Conservation (phyloP, 2,329 filamentous ascomycete genomes). For the Coniella vitis region DNA sequence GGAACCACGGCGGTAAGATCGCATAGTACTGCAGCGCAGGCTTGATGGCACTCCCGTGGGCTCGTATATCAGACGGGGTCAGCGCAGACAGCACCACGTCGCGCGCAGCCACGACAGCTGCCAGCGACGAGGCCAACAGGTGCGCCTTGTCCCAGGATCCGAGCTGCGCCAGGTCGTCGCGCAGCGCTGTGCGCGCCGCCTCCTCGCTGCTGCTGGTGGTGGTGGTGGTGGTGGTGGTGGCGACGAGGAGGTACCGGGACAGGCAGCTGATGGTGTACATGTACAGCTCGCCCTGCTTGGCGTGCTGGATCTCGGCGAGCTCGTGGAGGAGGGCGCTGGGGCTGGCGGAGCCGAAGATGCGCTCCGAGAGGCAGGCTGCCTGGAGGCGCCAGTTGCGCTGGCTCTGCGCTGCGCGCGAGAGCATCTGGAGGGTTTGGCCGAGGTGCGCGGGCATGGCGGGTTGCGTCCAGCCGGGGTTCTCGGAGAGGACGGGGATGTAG, state of each 20-base stretch:
- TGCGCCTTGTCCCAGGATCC: too few species aligned
- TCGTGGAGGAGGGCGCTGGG: background rate
- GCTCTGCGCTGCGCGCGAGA: background rate
- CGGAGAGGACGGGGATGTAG: background rate
- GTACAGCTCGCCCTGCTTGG: background rate
- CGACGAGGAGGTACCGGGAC: background rate
- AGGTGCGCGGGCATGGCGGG: background rate
- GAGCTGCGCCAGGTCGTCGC: too few species aligned
- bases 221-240: too few species aligned
- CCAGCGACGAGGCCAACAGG: too few species aligned
- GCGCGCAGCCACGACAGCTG: too few species aligned
- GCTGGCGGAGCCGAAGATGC: background rate
- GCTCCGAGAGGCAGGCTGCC: background rate
- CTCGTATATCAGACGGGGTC: too few species aligned
- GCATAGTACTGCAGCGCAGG: too few species aligned
- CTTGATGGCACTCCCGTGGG: too few species aligned
- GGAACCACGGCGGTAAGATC: too few species aligned
- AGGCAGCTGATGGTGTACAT: background rate
- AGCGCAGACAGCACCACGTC: too few species aligned
- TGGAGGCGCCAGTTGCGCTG: background rate
- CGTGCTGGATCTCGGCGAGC: background rate
- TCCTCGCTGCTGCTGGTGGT: too few species aligned
- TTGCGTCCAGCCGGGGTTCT: background rate
- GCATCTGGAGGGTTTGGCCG: background rate
- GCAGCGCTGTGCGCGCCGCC: too few species aligned